Conservation (phyloP, 1,139 yeast species). For the Geotrichum carabidarum region DNA sequence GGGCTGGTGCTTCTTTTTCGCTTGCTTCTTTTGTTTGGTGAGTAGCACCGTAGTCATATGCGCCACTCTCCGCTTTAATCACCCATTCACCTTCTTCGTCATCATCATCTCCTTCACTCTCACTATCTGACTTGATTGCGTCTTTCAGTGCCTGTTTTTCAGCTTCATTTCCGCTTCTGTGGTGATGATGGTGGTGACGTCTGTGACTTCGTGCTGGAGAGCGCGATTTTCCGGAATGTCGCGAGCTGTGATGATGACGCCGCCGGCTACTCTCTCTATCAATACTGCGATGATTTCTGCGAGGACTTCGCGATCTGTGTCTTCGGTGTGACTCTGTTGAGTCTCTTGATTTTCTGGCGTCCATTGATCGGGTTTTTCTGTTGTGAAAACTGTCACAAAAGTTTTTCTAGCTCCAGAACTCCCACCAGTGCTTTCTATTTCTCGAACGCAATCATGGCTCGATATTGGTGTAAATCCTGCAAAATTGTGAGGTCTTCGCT, state of each 20-base stretch:
- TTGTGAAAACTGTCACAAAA: not conserved
- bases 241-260: constrained; percentile 1
- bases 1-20: constrained; percentile 13
- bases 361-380: not conserved
- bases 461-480: constrained; percentile 33
- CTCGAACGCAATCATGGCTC: constrained; percentile 33
- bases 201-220: constrained; percentile 13
- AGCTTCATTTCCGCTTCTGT: not conserved
- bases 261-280: constrained; percentile 8
- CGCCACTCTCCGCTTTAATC: constrained; percentile 26
- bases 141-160: constrained; percentile 3
- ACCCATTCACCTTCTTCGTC: constrained; percentile 30
- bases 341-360: not conserved
- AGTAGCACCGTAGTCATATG: constrained; percentile 6
- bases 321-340: not conserved
- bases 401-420: not conserved
- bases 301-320: constrained; percentile 16
- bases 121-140: constrained; percentile 9
- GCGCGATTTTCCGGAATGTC: not conserved
- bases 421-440: not conserved
- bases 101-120: not conserved
- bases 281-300: constrained; percentile 14
- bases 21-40: not conserved
- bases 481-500: constrained; percentile 36
- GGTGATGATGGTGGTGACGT: constrained; percentile 6